Evolutionary conservation across 176 grass and related monocot species (phyloP), one percentile per base, ranked within the genome.

Genomic region (Aechmea fasciata): DNA sequence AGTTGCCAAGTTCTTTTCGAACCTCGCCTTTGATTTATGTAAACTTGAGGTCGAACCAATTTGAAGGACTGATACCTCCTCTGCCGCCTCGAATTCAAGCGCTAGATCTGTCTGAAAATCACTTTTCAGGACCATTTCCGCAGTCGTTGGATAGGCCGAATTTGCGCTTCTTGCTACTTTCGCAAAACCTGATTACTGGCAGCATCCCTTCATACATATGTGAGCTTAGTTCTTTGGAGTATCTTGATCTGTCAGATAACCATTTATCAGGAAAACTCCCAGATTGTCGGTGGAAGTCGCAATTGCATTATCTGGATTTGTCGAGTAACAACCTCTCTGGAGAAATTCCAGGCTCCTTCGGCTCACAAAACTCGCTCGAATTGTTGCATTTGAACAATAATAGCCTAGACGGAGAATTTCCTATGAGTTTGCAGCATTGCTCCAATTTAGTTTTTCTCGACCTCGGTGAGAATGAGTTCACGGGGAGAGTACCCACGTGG

Each of bases 401-500:
- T 22, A n/a, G 50, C 3, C 14, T 73, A 9, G 49, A 29, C 13
- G 50, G 70, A 63, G 49, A 74, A 52, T 57, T 81, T 48, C 78
- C 52, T 9, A 24, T 29, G 2, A 26, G 25, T 8, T 69, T 81
- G n/a, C 71, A 74, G 33, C 15, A 63, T 24, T 81, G 69, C 9
- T 63, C 18, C 0, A 22, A 2, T 17, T 54, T 81, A 11, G 10
- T 14, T 64, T 18, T 75, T 51, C 18, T 81, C 9, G 25, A 59
- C 47, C 33, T 81, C 13, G 51, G 64, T 0, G 50, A 24, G 1
- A 81, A 81, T 50, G 47, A 75, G 1, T 75, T 81, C 11, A 74
- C 52, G 26, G 71, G 64, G 63, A 75, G 69, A 0, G 69, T 81
- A 47, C 64, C 78, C 24, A 13, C 51, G 52, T 81, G 78, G 78